Evolutionary conservation across 108 stramenopile species (phyloP).

Genomic region (Nitzschia putrida): DNA sequence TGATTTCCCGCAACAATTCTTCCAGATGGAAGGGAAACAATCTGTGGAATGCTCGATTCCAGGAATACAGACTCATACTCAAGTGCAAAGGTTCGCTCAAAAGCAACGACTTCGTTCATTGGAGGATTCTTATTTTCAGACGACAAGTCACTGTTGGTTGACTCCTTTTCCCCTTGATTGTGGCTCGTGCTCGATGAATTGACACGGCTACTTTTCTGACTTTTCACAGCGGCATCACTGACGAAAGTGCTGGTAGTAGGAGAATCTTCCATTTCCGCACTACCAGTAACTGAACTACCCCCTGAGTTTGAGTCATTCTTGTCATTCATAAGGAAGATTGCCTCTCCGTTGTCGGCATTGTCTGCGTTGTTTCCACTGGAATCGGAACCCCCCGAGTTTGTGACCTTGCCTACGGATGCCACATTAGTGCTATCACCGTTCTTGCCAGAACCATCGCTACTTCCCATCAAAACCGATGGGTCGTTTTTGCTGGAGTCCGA

Average conservation of each 20-base stretch:
- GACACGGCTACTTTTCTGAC: conserved; percentile 37
- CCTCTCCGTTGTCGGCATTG: too few species aligned
- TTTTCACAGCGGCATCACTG: conserved; percentile 64
- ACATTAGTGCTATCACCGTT: background rate
- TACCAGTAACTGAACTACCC: too few species aligned
- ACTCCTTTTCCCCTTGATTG: conserved; percentile 17
- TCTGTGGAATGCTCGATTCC: conserved; percentile 77
- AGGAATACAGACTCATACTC: conserved; percentile 79
- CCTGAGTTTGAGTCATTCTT: too few species aligned
- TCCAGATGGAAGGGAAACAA: conserved; percentile 78
- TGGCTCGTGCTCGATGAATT: conserved; percentile 17
- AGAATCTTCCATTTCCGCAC: too few species aligned
- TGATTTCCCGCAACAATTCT: conserved; percentile 80
- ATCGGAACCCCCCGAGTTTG: background rate
- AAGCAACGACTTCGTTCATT: conserved; percentile 30
- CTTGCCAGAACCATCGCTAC: too few species aligned
- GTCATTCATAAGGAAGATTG: too few species aligned
- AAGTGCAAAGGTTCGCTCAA: conserved; percentile 55
- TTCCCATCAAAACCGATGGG: too few species aligned
- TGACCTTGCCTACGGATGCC: conserved; percentile 16
- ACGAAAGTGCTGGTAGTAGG: conserved; percentile 50
- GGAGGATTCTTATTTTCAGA: conserved; percentile 39
- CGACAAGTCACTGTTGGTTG: too few species aligned
- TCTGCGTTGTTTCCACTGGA: too few species aligned
- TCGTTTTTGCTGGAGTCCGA: too few species aligned